Conservation (phyloP, 1,284 basidiomycete genomes). For the Apiotrichum laibachii region DNA sequence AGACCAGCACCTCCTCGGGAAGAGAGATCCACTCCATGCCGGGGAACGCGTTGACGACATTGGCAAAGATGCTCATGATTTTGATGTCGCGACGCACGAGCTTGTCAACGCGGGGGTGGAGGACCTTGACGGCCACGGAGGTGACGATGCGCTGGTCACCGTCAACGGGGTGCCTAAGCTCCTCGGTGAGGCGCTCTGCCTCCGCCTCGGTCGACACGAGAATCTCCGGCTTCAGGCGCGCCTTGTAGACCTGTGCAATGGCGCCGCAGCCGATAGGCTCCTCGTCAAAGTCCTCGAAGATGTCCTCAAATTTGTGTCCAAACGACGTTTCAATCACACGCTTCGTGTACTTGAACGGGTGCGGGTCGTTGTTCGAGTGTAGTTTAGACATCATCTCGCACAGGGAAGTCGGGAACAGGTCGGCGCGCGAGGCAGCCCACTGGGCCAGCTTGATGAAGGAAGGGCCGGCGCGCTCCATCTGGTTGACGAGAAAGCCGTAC, state of each 20-base stretch:
- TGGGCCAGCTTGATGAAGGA: constrained; percentile 99
- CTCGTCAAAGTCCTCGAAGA: constrained; percentile 87
- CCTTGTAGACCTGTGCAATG: constrained; percentile 93
- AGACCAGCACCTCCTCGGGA: constrained; percentile 91
- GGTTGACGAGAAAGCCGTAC: constrained; percentile 82
- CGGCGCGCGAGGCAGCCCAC: constrained; percentile 95
- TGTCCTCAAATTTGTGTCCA: constrained; percentile 73
- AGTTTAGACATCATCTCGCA: constrained; percentile 82
- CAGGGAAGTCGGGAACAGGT: constrained; percentile 89
- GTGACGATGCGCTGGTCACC: constrained; percentile 59
- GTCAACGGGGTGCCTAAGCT: constrained; percentile 6
- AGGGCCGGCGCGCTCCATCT: constrained; percentile 93
- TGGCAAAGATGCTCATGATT: constrained; percentile 85
- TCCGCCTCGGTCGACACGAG: constrained; percentile 57
- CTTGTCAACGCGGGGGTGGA: constrained; percentile 81
- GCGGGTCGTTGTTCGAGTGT: constrained; percentile 85
- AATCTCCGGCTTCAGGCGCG: constrained; percentile 75
- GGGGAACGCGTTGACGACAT: constrained; percentile 72
- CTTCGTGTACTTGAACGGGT: constrained; percentile 78
- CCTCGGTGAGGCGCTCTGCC: constrained; percentile 47
- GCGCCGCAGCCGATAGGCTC: constrained; percentile 94
- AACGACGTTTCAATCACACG: constrained; percentile 81
- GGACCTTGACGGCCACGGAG: constrained; percentile 90
- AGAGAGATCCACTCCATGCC: constrained; percentile 97
- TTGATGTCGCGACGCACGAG: constrained; percentile 82